Evolutionary conservation across 495 filamentous ascomycete species (phyloP).

Genomic region (Amniculicola lignicola): DNA sequence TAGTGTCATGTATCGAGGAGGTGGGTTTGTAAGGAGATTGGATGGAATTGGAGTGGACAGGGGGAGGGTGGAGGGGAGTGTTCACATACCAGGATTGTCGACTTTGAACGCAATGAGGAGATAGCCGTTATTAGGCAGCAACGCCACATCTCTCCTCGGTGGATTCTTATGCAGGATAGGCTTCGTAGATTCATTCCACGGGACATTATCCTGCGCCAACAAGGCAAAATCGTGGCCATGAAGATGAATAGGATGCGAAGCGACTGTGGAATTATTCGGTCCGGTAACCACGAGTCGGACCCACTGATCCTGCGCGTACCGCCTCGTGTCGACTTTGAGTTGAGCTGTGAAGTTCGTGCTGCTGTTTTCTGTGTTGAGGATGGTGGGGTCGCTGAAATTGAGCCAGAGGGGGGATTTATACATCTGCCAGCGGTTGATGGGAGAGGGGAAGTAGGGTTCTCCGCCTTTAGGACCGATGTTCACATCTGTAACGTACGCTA

Average conservation of each 20-base stretch:
- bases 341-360: not conserved
- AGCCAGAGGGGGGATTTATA: no score
- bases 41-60: not conserved
- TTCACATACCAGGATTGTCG: slow-evolving; percentile 34
- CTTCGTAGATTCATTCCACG: slow-evolving; percentile 11
- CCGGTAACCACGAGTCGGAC: no score
- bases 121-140: slow-evolving; percentile 31
- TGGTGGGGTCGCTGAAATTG: not conserved
- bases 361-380: not conserved
- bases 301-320: no score
- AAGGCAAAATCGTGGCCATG: slow-evolving; percentile 40
- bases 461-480: not conserved
- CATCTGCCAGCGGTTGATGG: no score
- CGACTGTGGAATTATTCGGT: no score
- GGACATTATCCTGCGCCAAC: slow-evolving; percentile 7
- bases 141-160: slow-evolving; percentile 30
- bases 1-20: not conserved
- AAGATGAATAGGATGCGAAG: slow-evolving; percentile 30
- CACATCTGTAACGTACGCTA: not conserved
- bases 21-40: not conserved
- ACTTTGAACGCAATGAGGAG: slow-evolving; percentile 36
- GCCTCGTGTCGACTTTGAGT: not conserved
- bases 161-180: slow-evolving; percentile 30
- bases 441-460: not conserved
- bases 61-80: slow-evolving; percentile 19